A percentile compares a stretch with the other conserved stretches of the same genome.
Conservation (phyloP, 306 rosid species). For the Luffa acutangula region DNA sequence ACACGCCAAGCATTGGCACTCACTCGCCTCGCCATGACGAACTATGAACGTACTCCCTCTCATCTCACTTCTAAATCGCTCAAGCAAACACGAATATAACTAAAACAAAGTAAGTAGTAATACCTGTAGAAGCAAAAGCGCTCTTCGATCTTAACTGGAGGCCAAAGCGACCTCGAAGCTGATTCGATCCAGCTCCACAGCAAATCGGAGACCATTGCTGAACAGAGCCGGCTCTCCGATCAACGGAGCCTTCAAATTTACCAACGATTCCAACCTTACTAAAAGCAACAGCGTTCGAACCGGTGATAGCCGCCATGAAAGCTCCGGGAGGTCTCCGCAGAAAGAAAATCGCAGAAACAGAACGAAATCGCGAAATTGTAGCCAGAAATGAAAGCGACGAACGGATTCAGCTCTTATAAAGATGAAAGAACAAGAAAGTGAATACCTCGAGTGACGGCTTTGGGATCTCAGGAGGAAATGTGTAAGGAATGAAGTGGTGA, state of each 20-base stretch:
- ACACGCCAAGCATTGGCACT: background rate
- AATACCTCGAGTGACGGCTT: conserved; percentile 14
- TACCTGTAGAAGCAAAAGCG: conserved; percentile 39
- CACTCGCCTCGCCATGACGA: background rate
- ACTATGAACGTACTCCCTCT: background rate
- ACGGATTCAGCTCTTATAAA: background rate
- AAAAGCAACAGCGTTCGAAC: conserved; percentile 43
- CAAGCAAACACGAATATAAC: background rate
- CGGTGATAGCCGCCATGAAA: conserved; percentile 58
- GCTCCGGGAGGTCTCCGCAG: conserved; percentile 21
- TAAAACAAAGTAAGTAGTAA: background rate
- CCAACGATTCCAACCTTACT: conserved; percentile 24
- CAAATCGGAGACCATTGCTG: conserved; percentile 42
- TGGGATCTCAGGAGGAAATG: conserved; percentile 43
- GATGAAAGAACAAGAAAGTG: background rate
- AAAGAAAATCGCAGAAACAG: conserved; percentile 11
- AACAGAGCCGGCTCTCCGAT: conserved; percentile 22
- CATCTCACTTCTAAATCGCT: background rate
- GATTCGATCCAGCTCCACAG: conserved; percentile 9
- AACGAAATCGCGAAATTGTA: conserved; percentile 2
- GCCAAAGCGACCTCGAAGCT: conserved; percentile 17
- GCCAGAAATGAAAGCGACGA: conserved; percentile 20
- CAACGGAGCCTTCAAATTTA: conserved; percentile 15
- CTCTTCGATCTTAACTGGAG: conserved; percentile 36
- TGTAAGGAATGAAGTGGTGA: conserved; percentile 19